Percentiles rank a stretch among this genome's conserved stretches.
Evolutionary conservation across 768 basidiomycete species (phyloP).

Genomic region (Leccinellum albellum): DNA sequence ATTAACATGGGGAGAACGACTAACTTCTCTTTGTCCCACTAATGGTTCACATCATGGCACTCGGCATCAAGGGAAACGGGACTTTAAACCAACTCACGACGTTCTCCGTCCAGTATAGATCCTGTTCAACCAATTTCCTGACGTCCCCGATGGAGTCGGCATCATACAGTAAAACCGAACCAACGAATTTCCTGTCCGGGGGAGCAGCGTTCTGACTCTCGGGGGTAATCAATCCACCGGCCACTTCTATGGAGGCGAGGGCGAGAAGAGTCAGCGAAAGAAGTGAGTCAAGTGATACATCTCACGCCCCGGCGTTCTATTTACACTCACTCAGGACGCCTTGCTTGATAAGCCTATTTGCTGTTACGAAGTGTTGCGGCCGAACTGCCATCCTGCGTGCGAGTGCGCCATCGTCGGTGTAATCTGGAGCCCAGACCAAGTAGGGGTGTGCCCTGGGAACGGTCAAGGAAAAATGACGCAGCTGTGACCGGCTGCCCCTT

Average conservation of each 20-base stretch:
- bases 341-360: slow-evolving; percentile 37
- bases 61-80: neutral
- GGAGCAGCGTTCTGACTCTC: slow-evolving; percentile 48
- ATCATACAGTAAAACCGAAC: slow-evolving; percentile 55
- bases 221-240: slow-evolving; percentile 55
- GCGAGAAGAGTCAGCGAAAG: slow-evolving; percentile 2
- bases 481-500: neutral
- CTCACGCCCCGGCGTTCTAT: neutral
- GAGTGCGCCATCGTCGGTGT: slow-evolving; percentile 53
- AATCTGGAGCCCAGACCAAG: slow-evolving; percentile 66
- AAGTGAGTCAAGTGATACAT: slow-evolving; percentile 2
- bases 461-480: slow-evolving; percentile 13
- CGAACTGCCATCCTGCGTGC: slow-evolving; percentile 57
- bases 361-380: slow-evolving; percentile 45
- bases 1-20: slow-evolving; percentile 44
- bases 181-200: slow-evolving; percentile 54
- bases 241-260: slow-evolving; percentile 37
- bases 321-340: slow-evolving; percentile 49
- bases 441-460: slow-evolving; percentile 10
- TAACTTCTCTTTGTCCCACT: slow-evolving; percentile 60
- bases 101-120: slow-evolving; percentile 40
- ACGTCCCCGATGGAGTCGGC: slow-evolving; percentile 49
- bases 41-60: neutral
- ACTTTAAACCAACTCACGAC: slow-evolving; percentile 36
- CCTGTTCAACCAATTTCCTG: slow-evolving; percentile 37